Conservation (phyloP, 768 basidiomycete genomes). For the Rhodosporidiobolus sp. region DNA sequence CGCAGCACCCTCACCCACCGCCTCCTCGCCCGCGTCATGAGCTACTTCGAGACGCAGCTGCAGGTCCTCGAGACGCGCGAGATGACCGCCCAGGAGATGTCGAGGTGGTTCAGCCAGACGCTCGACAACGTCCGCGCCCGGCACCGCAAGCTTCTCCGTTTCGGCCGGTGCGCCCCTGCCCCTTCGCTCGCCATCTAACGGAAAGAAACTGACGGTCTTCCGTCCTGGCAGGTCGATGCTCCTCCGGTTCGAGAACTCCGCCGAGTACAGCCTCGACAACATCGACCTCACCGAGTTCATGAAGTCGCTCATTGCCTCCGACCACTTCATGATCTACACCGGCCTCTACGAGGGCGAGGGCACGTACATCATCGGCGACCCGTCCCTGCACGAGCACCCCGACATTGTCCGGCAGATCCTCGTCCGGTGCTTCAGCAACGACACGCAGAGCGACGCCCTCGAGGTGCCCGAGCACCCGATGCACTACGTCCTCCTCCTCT, state of each 20-base stretch:
- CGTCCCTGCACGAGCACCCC: conserved; percentile 68
- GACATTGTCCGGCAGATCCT: conserved; percentile 75
- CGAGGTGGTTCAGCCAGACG: conserved; percentile 87
- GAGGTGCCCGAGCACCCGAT: conserved; percentile 38
- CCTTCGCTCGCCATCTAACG: conserved; percentile 18
- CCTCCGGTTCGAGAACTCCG: conserved; percentile 87
- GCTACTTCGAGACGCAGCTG: conserved; percentile 92
- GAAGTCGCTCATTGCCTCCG: conserved; percentile 69
- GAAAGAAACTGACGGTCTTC: conserved; percentile 54
- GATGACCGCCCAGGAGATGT: conserved; percentile 78
- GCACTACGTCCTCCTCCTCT: conserved; percentile 76
- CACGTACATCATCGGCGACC: conserved; percentile 81
- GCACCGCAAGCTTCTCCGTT: conserved; percentile 89
- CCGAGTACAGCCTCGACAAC: conserved; percentile 78
- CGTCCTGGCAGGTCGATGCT: conserved; percentile 54
- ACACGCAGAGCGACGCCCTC: conserved; percentile 34
- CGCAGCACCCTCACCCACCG: conserved; percentile 83
- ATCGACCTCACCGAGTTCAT: conserved; percentile 76
- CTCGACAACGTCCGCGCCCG: conserved; percentile 86
- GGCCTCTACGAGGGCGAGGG: conserved; percentile 81
- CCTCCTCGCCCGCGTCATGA: conserved; percentile 84
- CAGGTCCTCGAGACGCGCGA: conserved; percentile 52
- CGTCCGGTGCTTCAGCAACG: conserved; percentile 67
- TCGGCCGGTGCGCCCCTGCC: conserved; percentile 57
- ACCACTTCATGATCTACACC: conserved; percentile 92